These are phyloP conservation scores for Arachis hypogaea DNA, from an alignment of 306 rosid genomes.

Conservation along the genomic window DNA sequence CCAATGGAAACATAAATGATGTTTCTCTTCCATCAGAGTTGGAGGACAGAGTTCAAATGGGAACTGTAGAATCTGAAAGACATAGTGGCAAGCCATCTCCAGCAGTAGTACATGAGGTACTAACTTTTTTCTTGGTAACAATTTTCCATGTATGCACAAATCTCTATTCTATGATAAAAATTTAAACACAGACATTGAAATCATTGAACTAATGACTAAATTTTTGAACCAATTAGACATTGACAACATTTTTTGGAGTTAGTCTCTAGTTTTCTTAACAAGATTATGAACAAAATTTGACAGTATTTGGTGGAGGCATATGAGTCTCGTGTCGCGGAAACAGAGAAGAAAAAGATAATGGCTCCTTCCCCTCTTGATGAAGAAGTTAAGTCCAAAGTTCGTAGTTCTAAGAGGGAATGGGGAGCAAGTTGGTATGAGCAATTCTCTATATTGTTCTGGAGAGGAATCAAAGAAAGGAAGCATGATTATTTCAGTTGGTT, in stretches of 20 bases:
- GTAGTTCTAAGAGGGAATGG: slow-evolving; percentile 65
- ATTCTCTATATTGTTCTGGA: slow-evolving; percentile 65
- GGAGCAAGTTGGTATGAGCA: slow-evolving; percentile 92
- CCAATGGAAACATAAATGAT: slow-evolving; percentile 85
- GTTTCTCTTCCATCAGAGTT: slow-evolving; percentile 91
- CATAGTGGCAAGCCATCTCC: slow-evolving; percentile 80
- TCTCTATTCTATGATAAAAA: no score
- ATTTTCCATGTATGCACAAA: not conserved
- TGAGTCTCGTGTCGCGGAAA: slow-evolving; percentile 73
- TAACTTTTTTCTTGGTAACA: not conserved
- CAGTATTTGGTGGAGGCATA: slow-evolving; percentile 93
- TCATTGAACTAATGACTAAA: not conserved
- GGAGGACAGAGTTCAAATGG: slow-evolving; percentile 82
- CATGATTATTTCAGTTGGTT: slow-evolving; percentile 96
- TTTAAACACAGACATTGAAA: not conserved
- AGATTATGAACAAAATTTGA: slow-evolving; percentile 23
- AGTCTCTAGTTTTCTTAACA: no score
- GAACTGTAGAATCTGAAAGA: slow-evolving; percentile 56
- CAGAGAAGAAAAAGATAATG: slow-evolving; percentile 73
- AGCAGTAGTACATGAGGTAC: slow-evolving; percentile 81
- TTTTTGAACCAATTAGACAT: no score
- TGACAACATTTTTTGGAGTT: no score
- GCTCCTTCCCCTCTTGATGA: slow-evolving; percentile 67
- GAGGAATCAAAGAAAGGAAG: slow-evolving; percentile 90
- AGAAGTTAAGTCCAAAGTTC: slow-evolving; percentile 60